Percentiles rank a stretch among this genome's conserved stretches.
Evolutionary conservation across 2,329 filamentous ascomycete species (phyloP).

Genomic region (Calonectria pauciramosa): DNA sequence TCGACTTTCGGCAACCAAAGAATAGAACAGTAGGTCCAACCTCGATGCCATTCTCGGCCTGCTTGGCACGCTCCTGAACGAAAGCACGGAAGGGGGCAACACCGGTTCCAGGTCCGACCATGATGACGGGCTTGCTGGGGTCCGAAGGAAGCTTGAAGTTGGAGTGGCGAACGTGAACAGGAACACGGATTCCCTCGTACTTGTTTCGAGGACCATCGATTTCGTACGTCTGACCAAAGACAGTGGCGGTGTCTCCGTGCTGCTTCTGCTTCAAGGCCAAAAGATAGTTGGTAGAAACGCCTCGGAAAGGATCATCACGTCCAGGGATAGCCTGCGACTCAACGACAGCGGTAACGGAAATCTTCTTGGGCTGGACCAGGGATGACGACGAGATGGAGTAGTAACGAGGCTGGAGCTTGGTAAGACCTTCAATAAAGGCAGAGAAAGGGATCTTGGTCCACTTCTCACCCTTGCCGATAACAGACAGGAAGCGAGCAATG

Average conservation of each 20-base stretch:
- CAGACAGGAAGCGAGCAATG: slow-evolving; percentile 86
- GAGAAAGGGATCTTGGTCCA: slow-evolving; percentile 95
- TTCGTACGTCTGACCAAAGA: slow-evolving; percentile 87
- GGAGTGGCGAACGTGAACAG: slow-evolving; percentile 95
- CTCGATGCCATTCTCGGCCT: slow-evolving; percentile 82
- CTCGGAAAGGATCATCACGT: slow-evolving; percentile 85
- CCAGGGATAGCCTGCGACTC: slow-evolving; percentile 85
- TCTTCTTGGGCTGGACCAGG: slow-evolving; percentile 91
- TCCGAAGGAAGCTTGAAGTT: slow-evolving; percentile 99
- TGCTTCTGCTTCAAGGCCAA: slow-evolving; percentile 97
- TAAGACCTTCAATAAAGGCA: slow-evolving; percentile 91
- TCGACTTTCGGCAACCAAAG: slow-evolving; percentile 90
- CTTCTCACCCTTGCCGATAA: slow-evolving; percentile 77
- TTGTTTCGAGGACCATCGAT: slow-evolving; percentile 94
- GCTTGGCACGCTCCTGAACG: slow-evolving; percentile 90
- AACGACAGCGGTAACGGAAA: slow-evolving; percentile 95
- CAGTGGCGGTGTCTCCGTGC: slow-evolving; percentile 82
- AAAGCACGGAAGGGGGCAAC: slow-evolving; percentile 97
- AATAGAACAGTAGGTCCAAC: slow-evolving; percentile 93
- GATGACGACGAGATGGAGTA: slow-evolving; percentile 99
- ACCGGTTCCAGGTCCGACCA: slow-evolving; percentile 96
- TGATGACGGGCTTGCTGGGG: slow-evolving; percentile 92
- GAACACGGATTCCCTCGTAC: slow-evolving; percentile 95
- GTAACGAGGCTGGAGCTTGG: slow-evolving; percentile 97
- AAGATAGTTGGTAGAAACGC: slow-evolving; percentile 97